Percentiles rank a stretch among this genome's conserved stretches.
Conservation (phyloP, 2,329 filamentous ascomycete genomes). For the Cercospora berteroae region DNA sequence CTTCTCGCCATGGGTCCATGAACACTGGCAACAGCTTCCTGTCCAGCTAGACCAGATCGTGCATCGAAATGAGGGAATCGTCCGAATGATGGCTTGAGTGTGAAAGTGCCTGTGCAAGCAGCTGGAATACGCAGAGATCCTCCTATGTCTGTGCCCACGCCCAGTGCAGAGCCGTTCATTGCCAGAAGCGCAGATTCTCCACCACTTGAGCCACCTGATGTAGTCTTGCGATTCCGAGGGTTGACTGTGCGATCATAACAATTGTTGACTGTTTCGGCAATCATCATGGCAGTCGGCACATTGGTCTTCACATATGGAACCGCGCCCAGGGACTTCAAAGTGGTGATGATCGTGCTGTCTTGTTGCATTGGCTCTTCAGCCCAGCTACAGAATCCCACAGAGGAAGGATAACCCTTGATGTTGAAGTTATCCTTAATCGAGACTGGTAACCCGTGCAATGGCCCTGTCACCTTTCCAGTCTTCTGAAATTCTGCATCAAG, state of each 20-base stretch:
- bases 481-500: conserved; percentile 53
- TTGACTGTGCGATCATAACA: conserved; percentile 58
- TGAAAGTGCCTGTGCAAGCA: conserved; percentile 59
- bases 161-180: conserved; percentile 59
- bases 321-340: conserved; percentile 60
- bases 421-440: conserved; percentile 72
- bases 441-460: conserved; percentile 65
- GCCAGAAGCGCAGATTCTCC: conserved; percentile 64
- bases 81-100: conserved; percentile 57
- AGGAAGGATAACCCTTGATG: conserved; percentile 58
- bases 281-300: conserved; percentile 67
- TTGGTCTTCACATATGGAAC: conserved; percentile 71
- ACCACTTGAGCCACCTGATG: conserved; percentile 64
- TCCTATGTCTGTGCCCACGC: conserved; percentile 64
- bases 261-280: conserved; percentile 65
- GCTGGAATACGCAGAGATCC: conserved; percentile 58
- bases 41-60: conserved; percentile 60
- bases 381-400: conserved; percentile 63
- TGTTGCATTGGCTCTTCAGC: conserved; percentile 57
- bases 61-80: conserved; percentile 58
- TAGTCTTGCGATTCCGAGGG: conserved; percentile 58
- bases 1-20: conserved; percentile 62
- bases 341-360: conserved; percentile 58
- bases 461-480: conserved; percentile 54
- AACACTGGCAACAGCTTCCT: conserved; percentile 63